A percentile compares a stretch with the other conserved stretches of the same genome.
Conservation (phyloP, 352 stramenopile genomes). For the Phytophthora pinifolia region DNA sequence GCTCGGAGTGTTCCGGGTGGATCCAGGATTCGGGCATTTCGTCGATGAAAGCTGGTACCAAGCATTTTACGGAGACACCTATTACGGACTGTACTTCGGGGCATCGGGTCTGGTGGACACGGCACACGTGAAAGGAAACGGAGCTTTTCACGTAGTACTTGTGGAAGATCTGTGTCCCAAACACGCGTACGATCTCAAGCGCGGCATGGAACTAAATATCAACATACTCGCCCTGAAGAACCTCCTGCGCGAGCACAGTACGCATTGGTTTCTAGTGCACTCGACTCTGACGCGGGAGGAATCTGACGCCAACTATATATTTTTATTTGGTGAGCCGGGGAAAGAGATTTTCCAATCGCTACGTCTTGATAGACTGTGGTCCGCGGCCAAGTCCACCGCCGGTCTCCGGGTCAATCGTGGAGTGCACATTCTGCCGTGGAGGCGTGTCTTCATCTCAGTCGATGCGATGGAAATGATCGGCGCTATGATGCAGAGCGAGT, state of each 20-base stretch:
- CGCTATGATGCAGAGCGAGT: slow-evolving; percentile 41
- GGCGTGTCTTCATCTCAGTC: slow-evolving; percentile 16
- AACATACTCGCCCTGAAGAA: slow-evolving; percentile 34
- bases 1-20: slow-evolving; percentile 9
- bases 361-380: slow-evolving; percentile 6
- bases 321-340: slow-evolving; percentile 27
- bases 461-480: slow-evolving; percentile 30
- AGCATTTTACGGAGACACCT: slow-evolving; percentile 25
- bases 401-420: slow-evolving; percentile 8
- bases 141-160: slow-evolving; percentile 20
- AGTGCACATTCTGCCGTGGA: slow-evolving; percentile 19
- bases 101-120: slow-evolving; percentile 24
- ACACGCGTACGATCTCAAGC: slow-evolving; percentile 28
- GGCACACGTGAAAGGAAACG: slow-evolving; percentile 26
- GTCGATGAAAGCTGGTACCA: slow-evolving; percentile 30
- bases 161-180: slow-evolving; percentile 33
- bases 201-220: slow-evolving; percentile 20
- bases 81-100: slow-evolving; percentile 25
- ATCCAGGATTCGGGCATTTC: slow-evolving; percentile 11
- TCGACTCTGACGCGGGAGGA: slow-evolving; percentile 23
- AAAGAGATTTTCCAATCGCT: slow-evolving; percentile 10
- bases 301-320: slow-evolving; percentile 18
- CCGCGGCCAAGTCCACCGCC: background rate
- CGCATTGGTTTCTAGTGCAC: slow-evolving; percentile 30
- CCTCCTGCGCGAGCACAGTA: slow-evolving; percentile 18